Percentiles rank a stretch among this genome's conserved stretches.
Conservation (phyloP, 2,329 filamentous ascomycete genomes). For the Aschersonia sp. region DNA sequence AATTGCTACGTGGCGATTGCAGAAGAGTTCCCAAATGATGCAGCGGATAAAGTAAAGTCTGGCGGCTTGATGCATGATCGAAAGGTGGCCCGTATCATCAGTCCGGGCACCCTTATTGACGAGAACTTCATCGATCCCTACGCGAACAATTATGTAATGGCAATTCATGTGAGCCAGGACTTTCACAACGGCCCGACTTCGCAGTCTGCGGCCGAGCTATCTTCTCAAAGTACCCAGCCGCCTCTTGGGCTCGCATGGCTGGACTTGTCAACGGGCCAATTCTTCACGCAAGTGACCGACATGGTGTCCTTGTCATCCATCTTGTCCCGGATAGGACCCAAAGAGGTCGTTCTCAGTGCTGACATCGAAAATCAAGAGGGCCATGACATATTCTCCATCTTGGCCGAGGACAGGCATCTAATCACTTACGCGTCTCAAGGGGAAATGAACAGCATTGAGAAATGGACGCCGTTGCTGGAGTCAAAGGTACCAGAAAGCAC, state of each 20-base stretch:
- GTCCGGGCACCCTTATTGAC: constrained; percentile 89
- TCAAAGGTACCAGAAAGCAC: constrained; percentile 43
- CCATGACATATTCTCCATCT: constrained; percentile 48
- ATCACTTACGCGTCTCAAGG: constrained; percentile 53
- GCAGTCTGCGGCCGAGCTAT: background rate
- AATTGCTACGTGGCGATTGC: constrained; percentile 86
- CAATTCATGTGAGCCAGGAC: constrained; percentile 43
- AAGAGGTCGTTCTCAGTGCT: constrained; percentile 70
- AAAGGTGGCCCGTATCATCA: constrained; percentile 73
- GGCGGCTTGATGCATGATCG: constrained; percentile 76
- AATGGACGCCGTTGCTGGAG: constrained; percentile 70
- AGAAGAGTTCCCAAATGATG: constrained; percentile 74
- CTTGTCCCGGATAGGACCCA: constrained; percentile 67
- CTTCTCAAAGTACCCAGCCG: constrained; percentile 3
- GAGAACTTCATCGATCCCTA: constrained; percentile 95
- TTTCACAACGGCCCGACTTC: too few species aligned
- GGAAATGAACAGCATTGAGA: constrained; percentile 32
- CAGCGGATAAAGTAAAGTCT: constrained; percentile 53
- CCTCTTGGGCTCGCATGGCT: constrained; percentile 77
- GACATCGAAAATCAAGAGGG: constrained; percentile 40
- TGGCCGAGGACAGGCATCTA: constrained; percentile 61
- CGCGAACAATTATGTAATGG: constrained; percentile 83
- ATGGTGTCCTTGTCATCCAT: constrained; percentile 61
- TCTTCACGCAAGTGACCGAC: constrained; percentile 68
- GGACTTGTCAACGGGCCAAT: constrained; percentile 88